Evolutionary conservation across 2,329 filamentous ascomycete species (phyloP).

Genomic region (Triangularia setosa): DNA sequence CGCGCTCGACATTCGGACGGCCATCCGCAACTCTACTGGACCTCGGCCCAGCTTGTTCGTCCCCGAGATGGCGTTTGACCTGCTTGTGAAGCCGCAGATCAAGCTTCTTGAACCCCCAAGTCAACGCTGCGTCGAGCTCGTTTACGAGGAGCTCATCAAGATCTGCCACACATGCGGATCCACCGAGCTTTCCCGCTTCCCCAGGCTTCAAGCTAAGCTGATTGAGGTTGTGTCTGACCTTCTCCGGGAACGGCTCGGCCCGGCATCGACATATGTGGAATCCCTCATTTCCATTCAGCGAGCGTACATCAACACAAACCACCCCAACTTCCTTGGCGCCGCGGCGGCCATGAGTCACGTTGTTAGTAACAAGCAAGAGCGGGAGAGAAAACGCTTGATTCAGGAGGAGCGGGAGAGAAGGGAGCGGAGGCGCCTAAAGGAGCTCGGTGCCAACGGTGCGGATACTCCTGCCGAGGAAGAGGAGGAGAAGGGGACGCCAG

Average conservation of each 20-base stretch:
- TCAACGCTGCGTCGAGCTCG: constrained; percentile 93
- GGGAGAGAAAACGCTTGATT: constrained; percentile 75
- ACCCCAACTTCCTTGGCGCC: constrained; percentile 95
- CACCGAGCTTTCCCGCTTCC: constrained; percentile 86
- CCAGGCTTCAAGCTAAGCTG: constrained; percentile 88
- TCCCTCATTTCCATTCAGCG: constrained; percentile 96
- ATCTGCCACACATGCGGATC: constrained; percentile 98
- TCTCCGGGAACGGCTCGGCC: constrained; percentile 84
- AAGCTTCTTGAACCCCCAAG: constrained; percentile 92
- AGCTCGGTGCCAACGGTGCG: constrained; percentile 74
- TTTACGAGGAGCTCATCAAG: constrained; percentile 98
- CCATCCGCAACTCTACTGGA: constrained; percentile 96
- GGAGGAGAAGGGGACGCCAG: constrained; percentile 44
- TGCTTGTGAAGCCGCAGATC: constrained; percentile 97
- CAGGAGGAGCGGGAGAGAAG: constrained; percentile 84
- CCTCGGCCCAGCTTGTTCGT: constrained; percentile 94
- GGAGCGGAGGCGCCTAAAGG: constrained; percentile 77
- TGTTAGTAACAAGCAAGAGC: constrained; percentile 89
- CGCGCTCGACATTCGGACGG: constrained; percentile 90
- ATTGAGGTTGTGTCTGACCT: constrained; percentile 98
- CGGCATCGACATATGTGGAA: constrained; percentile 86
- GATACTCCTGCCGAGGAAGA: constrained; percentile 63
- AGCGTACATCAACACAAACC: constrained; percentile 99
- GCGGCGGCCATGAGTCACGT: constrained; percentile 97
- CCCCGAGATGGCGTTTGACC: constrained; percentile 93